These are phyloP conservation scores for Daldinia eschscholtzii DNA, from an alignment of 2,329 filamentous ascomycete species.

Conservation along the genomic window DNA sequence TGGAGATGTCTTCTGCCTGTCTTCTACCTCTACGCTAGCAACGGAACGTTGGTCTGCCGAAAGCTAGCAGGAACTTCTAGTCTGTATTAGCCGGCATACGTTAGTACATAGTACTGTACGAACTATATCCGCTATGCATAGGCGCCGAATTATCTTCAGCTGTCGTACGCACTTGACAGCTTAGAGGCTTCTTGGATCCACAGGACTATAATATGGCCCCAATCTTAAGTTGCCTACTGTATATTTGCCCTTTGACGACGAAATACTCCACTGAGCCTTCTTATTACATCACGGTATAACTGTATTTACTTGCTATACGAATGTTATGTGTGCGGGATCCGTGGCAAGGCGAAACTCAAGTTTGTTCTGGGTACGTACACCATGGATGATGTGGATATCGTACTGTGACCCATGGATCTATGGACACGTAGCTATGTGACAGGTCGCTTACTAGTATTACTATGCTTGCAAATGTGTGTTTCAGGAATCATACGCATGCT, in stretches of 20 bases:
- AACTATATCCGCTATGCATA: neutral
- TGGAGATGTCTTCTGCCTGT: constrained; percentile 13
- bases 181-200: constrained; percentile 8
- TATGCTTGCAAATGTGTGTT: constrained; percentile 25
- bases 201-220: constrained; percentile 6
- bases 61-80: neutral
- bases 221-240: constrained; percentile 3
- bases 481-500: constrained; percentile 14
- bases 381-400: constrained; percentile 17
- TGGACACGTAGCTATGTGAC: constrained; percentile 32
- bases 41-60: constrained; percentile 7
- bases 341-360: constrained; percentile 8
- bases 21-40: neutral
- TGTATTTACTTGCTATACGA: constrained; percentile 2
- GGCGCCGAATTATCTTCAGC: constrained; percentile 14
- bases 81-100: constrained; percentile 9
- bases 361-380: constrained; percentile 4
- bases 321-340: constrained; percentile 15
- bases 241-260: neutral
- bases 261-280: constrained; percentile 24
- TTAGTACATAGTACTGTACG: neutral
- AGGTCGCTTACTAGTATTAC: constrained; percentile 33
- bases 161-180: constrained; percentile 7
- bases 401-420: constrained; percentile 15
- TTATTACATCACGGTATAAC: constrained; percentile 21